Percentiles rank a stretch among this genome's conserved stretches.
These are phyloP conservation scores for Clarireedia monteithiana DNA, from an alignment of 2,329 filamentous ascomycete species.

Conservation along the genomic window DNA sequence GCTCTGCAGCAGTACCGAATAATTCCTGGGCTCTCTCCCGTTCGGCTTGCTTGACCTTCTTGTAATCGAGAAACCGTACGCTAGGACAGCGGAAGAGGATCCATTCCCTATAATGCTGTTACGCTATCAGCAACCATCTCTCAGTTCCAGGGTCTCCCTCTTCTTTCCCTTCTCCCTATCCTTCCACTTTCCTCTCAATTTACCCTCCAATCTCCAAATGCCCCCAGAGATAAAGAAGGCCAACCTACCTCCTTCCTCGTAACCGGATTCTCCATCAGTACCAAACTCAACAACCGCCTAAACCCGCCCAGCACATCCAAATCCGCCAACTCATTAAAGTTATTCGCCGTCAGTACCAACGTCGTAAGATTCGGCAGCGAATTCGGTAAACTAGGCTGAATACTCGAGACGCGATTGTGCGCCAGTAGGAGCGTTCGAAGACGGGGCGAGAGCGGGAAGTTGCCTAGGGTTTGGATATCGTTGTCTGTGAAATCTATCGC, in stretches of 20 bases:
- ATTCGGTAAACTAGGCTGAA: constrained; percentile 67
- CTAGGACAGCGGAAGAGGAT: constrained; percentile 78
- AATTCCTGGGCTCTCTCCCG: constrained; percentile 67
- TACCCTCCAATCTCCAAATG: neutral
- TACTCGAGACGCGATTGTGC: constrained; percentile 76
- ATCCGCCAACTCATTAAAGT: constrained; percentile 76
- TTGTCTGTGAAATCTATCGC: constrained; percentile 98
- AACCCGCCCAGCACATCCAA: constrained; percentile 71
- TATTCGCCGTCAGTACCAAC: constrained; percentile 77
- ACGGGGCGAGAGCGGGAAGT: constrained; percentile 87
- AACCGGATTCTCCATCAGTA: constrained; percentile 81
- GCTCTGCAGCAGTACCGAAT: constrained; percentile 73
- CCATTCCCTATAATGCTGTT: constrained; percentile 85
- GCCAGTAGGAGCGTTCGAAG: constrained; percentile 82
- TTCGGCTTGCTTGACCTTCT: constrained; percentile 84
- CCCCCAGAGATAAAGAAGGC: neutral
- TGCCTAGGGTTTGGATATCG: constrained; percentile 80
- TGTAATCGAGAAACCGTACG: constrained; percentile 86
- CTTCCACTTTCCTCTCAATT: too few relatives aligned
- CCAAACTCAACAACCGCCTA: constrained; percentile 66
- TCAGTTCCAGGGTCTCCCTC: neutral
- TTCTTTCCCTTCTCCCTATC: neutral
- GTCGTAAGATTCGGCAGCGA: constrained; percentile 76
- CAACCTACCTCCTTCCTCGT: constrained; percentile 77
- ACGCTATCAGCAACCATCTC: constrained; percentile 7